A percentile compares a stretch with the other conserved stretches of the same genome.
Evolutionary conservation across 2,329 filamentous ascomycete species (phyloP).

Genomic region (Berkeleyomyces rouxiae): DNA sequence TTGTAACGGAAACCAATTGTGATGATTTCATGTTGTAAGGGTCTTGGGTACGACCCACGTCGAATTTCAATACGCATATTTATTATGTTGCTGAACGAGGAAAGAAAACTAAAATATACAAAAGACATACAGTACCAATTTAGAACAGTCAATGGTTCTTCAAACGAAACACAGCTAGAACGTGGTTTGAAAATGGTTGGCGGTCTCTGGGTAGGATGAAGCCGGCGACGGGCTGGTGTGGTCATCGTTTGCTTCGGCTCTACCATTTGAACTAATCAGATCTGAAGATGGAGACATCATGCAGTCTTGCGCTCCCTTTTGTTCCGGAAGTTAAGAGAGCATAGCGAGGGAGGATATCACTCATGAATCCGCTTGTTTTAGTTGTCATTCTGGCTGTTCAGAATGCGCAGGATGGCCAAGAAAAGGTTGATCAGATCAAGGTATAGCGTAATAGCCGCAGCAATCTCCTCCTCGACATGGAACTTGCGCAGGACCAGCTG

Average conservation of each 20-base stretch:
- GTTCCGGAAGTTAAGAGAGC: neutral
- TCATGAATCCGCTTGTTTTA: conserved; percentile 26
- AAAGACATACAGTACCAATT: neutral
- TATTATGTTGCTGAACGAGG: neutral
- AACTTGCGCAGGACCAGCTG: conserved; percentile 91
- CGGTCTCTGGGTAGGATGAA: too few species aligned
- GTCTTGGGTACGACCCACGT: neutral
- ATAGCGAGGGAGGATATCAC: neutral
- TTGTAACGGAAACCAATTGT: neutral
- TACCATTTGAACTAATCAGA: too few species aligned
- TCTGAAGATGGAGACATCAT: too few species aligned
- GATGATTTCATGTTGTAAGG: neutral
- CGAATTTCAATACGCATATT: neutral
- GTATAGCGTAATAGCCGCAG: conserved; percentile 85
- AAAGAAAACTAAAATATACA: neutral
- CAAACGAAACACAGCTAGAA: neutral
- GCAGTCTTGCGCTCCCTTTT: neutral
- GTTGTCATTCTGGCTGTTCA: conserved; percentile 93
- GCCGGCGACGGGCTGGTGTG: too few species aligned
- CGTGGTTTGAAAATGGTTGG: too few species aligned
- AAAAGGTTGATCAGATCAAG: conserved; percentile 96
- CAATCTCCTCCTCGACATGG: conserved; percentile 96
- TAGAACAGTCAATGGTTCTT: neutral
- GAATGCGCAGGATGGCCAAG: conserved; percentile 81
- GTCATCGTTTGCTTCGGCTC: too few species aligned